These are phyloP conservation scores for Suillus cothurnatus DNA, from an alignment of 768 basidiomycete genomes.

Conservation along the genomic window DNA sequence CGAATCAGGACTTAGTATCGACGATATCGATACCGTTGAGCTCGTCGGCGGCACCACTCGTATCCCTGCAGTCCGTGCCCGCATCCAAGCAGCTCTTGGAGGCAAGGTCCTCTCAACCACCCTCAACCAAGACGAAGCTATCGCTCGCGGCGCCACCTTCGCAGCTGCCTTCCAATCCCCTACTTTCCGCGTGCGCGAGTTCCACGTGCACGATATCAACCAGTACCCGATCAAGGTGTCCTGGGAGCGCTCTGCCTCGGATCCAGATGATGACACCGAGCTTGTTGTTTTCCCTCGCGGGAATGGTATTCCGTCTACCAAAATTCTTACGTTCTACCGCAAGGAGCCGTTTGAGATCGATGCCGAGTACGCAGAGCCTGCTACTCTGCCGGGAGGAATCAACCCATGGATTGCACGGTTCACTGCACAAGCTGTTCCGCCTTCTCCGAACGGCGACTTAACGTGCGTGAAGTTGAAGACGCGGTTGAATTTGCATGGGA, in stretches of 20 bases:
- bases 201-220: slow-evolving; percentile 84
- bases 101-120: slow-evolving; percentile 88
- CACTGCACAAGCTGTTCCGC: slow-evolving; percentile 79
- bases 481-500: slow-evolving; percentile 81
- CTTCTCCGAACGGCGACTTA: slow-evolving; percentile 68
- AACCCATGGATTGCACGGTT: slow-evolving; percentile 87
- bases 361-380: slow-evolving; percentile 78
- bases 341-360: slow-evolving; percentile 87
- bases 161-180: slow-evolving; percentile 97
- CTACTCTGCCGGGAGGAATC: slow-evolving; percentile 70
- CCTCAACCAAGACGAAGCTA: slow-evolving; percentile 97
- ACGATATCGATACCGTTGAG: slow-evolving; percentile 90
- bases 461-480: slow-evolving; percentile 90
- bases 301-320: slow-evolving; percentile 89
- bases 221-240: slow-evolving; percentile 89
- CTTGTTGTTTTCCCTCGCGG: slow-evolving; percentile 87
- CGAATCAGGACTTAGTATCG: slow-evolving; percentile 78
- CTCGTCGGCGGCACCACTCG: slow-evolving; percentile 93
- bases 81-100: slow-evolving; percentile 81
- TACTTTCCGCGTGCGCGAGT: slow-evolving; percentile 97
- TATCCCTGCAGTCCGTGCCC: slow-evolving; percentile 86
- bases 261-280: slow-evolving; percentile 89
- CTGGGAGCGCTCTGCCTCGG: slow-evolving; percentile 76
- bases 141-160: slow-evolving; percentile 95
- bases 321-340: slow-evolving; percentile 94